A percentile compares a stretch with the other conserved stretches of the same genome.
These are phyloP conservation scores for Spinellus fusiger DNA, from an alignment of 192 early-diverging fungal genomes.

Conservation along the genomic window DNA sequence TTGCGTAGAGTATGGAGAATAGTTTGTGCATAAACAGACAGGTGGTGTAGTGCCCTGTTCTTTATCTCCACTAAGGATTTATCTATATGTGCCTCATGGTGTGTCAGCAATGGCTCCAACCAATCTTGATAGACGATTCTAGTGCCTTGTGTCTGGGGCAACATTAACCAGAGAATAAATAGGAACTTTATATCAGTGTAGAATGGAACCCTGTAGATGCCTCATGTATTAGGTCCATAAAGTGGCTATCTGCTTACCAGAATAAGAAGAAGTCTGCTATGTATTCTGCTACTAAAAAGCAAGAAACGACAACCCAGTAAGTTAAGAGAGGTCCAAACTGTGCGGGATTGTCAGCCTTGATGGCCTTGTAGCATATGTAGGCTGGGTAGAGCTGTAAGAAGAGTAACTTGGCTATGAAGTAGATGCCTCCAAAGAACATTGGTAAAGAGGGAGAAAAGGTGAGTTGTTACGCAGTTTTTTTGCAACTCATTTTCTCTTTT, in stretches of 20 bases:
- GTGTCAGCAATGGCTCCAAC: conserved; percentile 20
- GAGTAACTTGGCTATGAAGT: conserved; percentile 22
- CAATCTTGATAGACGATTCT: neutral
- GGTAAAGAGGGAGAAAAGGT: neutral
- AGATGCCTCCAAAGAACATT: conserved; percentile 12
- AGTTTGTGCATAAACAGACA: conserved; percentile 16
- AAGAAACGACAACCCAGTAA: conserved; percentile 27
- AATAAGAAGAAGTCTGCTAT: conserved; percentile 30
- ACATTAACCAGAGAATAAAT: conserved; percentile 24
- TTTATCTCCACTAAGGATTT: conserved; percentile 16
- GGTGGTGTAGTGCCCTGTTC: conserved; percentile 7
- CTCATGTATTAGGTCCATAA: neutral
- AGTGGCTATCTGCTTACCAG: conserved; percentile 8
- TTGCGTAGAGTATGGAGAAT: conserved; percentile 12
- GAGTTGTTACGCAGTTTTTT: too few species aligned
- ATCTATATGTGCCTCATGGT: conserved; percentile 23
- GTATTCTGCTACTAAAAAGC: conserved; percentile 25
- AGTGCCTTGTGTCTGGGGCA: conserved; percentile 28
- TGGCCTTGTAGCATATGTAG: conserved; percentile 31
- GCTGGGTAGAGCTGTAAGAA: conserved; percentile 32
- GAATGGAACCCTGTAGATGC: conserved; percentile 23
- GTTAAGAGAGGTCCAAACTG: conserved; percentile 26
- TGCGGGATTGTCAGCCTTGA: conserved; percentile 17
- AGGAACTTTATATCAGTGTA: conserved; percentile 25
- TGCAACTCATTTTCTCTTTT: too few species aligned